These are phyloP conservation scores for Hypoxylon sp. DNA, from an alignment of 2,329 filamentous ascomycete species.

Conservation along the genomic window DNA sequence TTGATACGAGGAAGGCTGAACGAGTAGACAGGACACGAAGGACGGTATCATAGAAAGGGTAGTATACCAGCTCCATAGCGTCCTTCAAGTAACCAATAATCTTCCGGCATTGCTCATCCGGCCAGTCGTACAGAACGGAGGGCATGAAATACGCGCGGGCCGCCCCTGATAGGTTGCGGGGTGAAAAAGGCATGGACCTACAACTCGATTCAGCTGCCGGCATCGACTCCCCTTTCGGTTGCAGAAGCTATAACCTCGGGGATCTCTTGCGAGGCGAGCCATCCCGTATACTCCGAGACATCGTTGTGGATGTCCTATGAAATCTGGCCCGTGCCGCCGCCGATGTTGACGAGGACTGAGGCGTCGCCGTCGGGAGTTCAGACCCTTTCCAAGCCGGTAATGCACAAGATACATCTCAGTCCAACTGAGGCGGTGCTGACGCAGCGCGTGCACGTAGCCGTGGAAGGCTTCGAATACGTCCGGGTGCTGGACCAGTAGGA, in stretches of 20 bases:
- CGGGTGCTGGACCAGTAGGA: conserved; percentile 28
- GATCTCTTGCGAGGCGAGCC: conserved; percentile 35
- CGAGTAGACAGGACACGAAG: background rate
- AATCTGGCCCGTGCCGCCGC: conserved; percentile 36
- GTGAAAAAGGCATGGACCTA: conserved; percentile 47
- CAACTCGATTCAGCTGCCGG: conserved; percentile 19
- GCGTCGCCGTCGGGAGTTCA: conserved; percentile 16
- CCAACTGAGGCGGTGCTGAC: conserved; percentile 23
- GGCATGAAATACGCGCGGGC: conserved; percentile 47
- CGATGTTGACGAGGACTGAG: conserved; percentile 34
- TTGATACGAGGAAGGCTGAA: background rate
- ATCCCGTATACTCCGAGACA: conserved; percentile 23
- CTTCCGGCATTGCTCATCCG: conserved; percentile 15
- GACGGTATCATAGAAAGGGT: conserved; percentile 14
- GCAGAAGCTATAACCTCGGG: conserved; percentile 27
- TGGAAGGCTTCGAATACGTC: conserved; percentile 39
- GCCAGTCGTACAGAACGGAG: conserved; percentile 53
- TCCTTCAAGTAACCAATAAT: conserved; percentile 30
- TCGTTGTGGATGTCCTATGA: conserved; percentile 22
- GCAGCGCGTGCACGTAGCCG: conserved; percentile 31
- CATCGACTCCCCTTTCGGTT: conserved; percentile 2
- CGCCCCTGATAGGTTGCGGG: conserved; percentile 47
- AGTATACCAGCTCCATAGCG: conserved; percentile 39
- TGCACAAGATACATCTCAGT: conserved; percentile 29
- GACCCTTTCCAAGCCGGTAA: conserved; percentile 14